A percentile compares a stretch with the other conserved stretches of the same genome.
Evolutionary conservation across 2,329 filamentous ascomycete genomes (phyloP).

Genomic region (Fonsecaea nubica): DNA sequence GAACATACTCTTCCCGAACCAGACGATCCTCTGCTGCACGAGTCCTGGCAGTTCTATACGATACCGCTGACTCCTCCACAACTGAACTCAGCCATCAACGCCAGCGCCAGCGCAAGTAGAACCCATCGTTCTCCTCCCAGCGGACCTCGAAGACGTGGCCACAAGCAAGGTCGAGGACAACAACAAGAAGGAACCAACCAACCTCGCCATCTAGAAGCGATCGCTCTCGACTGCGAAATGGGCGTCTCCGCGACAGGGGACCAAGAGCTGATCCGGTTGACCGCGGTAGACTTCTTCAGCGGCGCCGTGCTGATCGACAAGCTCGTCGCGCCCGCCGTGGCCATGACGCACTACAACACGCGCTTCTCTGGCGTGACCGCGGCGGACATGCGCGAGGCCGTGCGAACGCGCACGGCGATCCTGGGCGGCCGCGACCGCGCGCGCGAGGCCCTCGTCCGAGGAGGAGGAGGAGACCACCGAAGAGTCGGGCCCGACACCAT

Average conservation of each 20-base stretch:
- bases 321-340: slow-evolving; percentile 57
- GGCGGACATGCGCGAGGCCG: slow-evolving; percentile 49
- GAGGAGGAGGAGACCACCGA: too few relatives aligned
- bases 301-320: slow-evolving; percentile 56
- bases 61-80: slow-evolving; percentile 8
- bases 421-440: slow-evolving; percentile 44
- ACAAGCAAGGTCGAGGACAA: slow-evolving; percentile 1
- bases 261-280: slow-evolving; percentile 60
- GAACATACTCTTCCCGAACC: slow-evolving; percentile 13
- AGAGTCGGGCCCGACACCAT: slow-evolving; percentile 52
- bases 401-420: slow-evolving; percentile 28
- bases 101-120: too few relatives aligned
- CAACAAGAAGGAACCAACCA: slow-evolving; percentile 1
- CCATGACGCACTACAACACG: slow-evolving; percentile 59
- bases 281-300: slow-evolving; percentile 60
- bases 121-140: not conserved
- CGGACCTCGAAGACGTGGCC: slow-evolving; percentile 1
- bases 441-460: slow-evolving; percentile 50
- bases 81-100: too few relatives aligned
- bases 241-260: slow-evolving; percentile 55
- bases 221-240: slow-evolving; percentile 65
- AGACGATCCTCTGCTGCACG: slow-evolving; percentile 9
- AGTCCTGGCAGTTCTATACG: slow-evolving; percentile 23
- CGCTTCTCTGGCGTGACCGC: slow-evolving; percentile 58
- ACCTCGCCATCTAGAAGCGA: slow-evolving; percentile 36